Percentiles rank a stretch among this genome's conserved stretches.
These are phyloP conservation scores for Cryphonectria nitschkei DNA, from an alignment of 2,329 filamentous ascomycete genomes.

Conservation along the genomic window DNA sequence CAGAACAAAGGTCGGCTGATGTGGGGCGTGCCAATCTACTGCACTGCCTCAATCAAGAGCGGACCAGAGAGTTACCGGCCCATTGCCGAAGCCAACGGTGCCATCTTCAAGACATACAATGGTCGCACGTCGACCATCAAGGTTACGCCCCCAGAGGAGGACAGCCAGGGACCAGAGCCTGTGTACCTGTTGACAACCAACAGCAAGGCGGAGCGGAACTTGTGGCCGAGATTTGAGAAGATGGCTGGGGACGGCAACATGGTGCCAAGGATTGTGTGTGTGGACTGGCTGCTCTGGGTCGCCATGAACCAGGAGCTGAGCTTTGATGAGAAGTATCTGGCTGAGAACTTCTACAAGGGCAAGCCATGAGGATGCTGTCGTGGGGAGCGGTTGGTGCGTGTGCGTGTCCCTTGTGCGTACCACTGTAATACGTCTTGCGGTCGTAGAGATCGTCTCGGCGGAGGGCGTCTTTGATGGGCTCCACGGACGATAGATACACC, in stretches of 20 bases:
- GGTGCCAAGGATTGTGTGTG: constrained; percentile 76
- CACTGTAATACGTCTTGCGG: background rate
- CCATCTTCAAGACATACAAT: constrained; percentile 76
- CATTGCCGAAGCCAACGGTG: constrained; percentile 88
- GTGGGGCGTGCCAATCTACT: constrained; percentile 78
- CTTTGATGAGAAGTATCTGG: constrained; percentile 67
- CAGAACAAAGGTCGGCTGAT: constrained; percentile 78
- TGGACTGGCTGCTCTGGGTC: constrained; percentile 88
- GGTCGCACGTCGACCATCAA: constrained; percentile 71
- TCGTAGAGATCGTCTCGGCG: background rate
- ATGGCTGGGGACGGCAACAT: constrained; percentile 80
- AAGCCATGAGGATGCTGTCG: constrained; percentile 1
- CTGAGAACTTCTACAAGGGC: constrained; percentile 46
- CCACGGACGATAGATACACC: background rate
- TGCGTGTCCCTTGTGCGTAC: background rate
- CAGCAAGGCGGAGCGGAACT: constrained; percentile 65
- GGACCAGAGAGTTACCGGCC: constrained; percentile 82
- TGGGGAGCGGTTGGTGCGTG: constrained; percentile 32
- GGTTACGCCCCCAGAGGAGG: constrained; percentile 64
- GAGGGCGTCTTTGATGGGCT: background rate
- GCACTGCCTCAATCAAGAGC: constrained; percentile 77
- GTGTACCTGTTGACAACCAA: constrained; percentile 82
- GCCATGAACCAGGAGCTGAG: constrained; percentile 84
- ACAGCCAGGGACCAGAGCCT: constrained; percentile 68
- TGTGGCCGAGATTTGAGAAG: constrained; percentile 81